Base-by-base conservation (phyloP, 2,329 filamentous ascomycete genomes). In the Fusarium haematococcum region DNA sequence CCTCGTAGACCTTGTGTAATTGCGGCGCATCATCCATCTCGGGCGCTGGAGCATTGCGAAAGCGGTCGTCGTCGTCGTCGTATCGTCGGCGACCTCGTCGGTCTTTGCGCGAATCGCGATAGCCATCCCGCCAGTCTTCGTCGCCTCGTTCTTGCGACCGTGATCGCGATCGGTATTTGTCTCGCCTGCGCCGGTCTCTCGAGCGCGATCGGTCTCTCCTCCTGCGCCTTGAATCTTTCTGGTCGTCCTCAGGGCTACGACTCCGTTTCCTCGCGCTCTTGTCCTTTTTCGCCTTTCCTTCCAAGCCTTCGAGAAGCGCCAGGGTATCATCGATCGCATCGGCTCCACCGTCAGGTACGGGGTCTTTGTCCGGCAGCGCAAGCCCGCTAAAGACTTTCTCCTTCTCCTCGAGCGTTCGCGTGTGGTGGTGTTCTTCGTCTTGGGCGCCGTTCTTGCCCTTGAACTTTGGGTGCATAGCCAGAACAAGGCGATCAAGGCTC, bases 301-400 rank as follows among this genome's bases (percentile, higher is more conserved):
- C 95, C 43, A 98, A 85, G 0, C 92, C 93, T 82, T 98, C 97
- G n/a, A 99, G 83, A 78, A 97, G 88, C 1, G 95, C 95, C 77
- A 99, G 91, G 0, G 97, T 98, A 82, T 99, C 95, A 79, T 98
- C 97, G 79, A 98, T 93, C 23, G 91, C 93, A 80, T 94, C 93
- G 1, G 85, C 85, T 54, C 82, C 80, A 10, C 77, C 77, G 32
- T 83, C 80, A 30, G 82, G 73, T 6, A 76, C 76, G 1, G 80
- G 80, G 35, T 91, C 88, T 80, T 92, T 92, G 83, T 99, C 96
- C 1, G 96, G 95, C 54, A 99, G 89, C 9, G 95, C 90, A 60
- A 99, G 88, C 1, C 95, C 97, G 78, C 92, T 95, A 83, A 99
- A 99, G n/a, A 97, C 90, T 64, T 93, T 91, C 65, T 93, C 91